Base-by-base conservation (phyloP, 768 basidiomycete genomes). In the Hemileccinum rubropunctum region DNA sequence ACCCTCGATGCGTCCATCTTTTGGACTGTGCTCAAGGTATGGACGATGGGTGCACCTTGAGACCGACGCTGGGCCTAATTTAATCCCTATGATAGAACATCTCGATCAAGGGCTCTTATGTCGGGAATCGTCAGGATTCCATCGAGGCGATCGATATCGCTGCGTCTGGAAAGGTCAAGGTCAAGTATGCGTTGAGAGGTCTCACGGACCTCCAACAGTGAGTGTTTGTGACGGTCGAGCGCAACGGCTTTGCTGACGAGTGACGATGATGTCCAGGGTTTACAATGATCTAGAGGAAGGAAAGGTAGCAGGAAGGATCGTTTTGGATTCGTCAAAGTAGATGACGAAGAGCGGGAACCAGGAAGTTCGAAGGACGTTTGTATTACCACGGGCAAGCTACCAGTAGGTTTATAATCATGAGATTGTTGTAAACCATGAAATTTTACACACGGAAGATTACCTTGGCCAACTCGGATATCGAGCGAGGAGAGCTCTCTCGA, bases 51-150 rank as follows among this genome's bases (percentile, higher is more conserved):
- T 21, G 9, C 3, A 9, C 8, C 9, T 13, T 10, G 11, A 15
- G 8, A 35, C 15, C 3, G 23, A 26, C 14, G 15, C 17, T 11
- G 23, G 3, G 23, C 23, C 23, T 23, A 3, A 23, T 23, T 23
- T 6, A 23, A 23, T 23, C 3, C 6, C 23, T 20, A 21, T 21
- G 18, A 14, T 41, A 69, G 63, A 76, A 36, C 18, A 53, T 63
- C 8, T 43, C 51, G 12, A 56, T 59, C 62, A 51, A 60, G 44
- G 54, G 59, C 9, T 80, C 77, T 3, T 77, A 76, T 47, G 73
- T 77, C 13, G 83, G 88, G 1, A 91, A 91, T 67, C 80, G 88
- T 34, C 90, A 92, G 66, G 93, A 95, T 61, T 83, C 91, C 3
- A 66, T 78, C 10, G 92, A 95, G 66, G 88, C 93, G 0, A 70